Conservation (phyloP, 108 stramenopile genomes). For the Bacterosira constricta region DNA sequence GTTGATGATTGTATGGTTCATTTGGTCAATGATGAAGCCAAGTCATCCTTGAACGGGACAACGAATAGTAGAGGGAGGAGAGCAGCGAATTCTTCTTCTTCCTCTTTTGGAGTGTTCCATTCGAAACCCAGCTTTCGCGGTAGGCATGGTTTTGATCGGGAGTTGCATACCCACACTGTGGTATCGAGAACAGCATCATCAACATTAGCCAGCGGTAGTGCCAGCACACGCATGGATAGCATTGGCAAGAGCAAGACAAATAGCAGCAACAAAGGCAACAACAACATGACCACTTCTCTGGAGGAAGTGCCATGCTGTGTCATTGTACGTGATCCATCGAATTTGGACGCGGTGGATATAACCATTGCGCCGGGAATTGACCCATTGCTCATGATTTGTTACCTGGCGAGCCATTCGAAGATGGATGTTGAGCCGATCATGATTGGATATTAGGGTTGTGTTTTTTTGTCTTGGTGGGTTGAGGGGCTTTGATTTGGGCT, state of each 20-base stretch:
- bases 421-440: conserved; percentile 53
- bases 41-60: background rate
- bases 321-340: conserved; percentile 30
- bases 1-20: conserved; percentile 28
- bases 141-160: conserved; percentile 30
- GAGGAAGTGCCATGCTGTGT: conserved; percentile 46
- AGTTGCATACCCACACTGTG: conserved; percentile 38
- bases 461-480: too few species aligned
- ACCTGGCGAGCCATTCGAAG: conserved; percentile 37
- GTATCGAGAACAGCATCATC: conserved; percentile 15
- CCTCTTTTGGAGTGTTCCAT: conserved; percentile 21
- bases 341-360: conserved; percentile 35
- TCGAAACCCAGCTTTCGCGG: conserved; percentile 22
- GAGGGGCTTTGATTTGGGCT: too few species aligned
- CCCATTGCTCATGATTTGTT: conserved; percentile 50
- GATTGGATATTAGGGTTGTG: conserved; percentile 31
- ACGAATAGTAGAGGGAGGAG: background rate
- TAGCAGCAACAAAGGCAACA: background rate
- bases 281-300: background rate
- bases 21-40: conserved; percentile 8
- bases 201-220: background rate
- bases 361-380: conserved; percentile 58
- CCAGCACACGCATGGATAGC: too few species aligned
- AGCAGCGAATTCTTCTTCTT: too few species aligned
- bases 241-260: background rate